Evolutionary conservation across 345 rosid species (phyloP).

Genomic region (Theobroma cacao): DNA sequence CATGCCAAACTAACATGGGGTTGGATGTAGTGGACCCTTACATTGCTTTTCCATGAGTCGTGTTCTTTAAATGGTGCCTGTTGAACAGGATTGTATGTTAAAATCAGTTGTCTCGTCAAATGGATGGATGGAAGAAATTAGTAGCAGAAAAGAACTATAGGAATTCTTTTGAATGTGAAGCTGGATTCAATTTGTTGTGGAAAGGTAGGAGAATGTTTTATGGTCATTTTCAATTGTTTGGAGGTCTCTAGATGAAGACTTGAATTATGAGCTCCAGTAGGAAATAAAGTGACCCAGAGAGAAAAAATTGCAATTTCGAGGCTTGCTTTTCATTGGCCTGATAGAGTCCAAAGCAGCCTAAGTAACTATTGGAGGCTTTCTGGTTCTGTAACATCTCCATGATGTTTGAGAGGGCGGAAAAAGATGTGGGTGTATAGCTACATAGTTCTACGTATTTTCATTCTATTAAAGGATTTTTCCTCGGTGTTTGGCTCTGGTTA

Average conservation of each 20-base stretch:
- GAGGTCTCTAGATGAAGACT: neutral
- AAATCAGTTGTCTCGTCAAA: neutral
- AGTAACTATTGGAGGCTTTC: neutral
- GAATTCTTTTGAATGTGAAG: neutral
- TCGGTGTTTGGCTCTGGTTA: neutral
- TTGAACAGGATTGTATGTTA: neutral
- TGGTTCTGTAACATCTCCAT: too few relatives aligned
- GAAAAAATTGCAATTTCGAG: neutral
- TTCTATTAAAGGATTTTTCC: neutral
- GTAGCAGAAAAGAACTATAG: neutral
- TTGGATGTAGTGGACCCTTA: neutral
- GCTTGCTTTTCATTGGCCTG: constrained; percentile 2
- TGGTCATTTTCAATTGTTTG: neutral
- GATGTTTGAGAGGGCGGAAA: neutral
- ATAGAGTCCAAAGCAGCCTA: neutral
- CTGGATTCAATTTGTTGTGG: neutral
- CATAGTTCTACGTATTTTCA: neutral
- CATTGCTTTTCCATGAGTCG: too few relatives aligned
- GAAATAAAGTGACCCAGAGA: neutral
- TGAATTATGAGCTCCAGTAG: neutral
- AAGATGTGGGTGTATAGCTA: neutral
- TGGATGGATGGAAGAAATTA: neutral
- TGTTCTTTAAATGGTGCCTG: neutral
- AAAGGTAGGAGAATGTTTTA: neutral
- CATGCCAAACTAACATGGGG: neutral